These are phyloP conservation scores for Copromyces sp. DNA, from an alignment of 495 filamentous ascomycete genomes.

Conservation along the genomic window DNA sequence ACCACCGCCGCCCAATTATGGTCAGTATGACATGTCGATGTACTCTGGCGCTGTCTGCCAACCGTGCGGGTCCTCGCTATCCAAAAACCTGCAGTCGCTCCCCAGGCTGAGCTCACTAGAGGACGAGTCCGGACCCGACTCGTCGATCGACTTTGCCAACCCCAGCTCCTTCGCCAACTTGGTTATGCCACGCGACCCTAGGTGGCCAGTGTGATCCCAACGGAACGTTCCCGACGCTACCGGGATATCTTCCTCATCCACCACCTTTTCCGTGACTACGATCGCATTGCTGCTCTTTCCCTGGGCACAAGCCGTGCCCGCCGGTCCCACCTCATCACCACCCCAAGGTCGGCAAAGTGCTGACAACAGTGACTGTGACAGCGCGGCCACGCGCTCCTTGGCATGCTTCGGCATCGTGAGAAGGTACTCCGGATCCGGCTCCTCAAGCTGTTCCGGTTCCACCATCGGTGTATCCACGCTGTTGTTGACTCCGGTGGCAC, in stretches of 20 bases:
- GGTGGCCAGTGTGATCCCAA: slow-evolving; percentile 5
- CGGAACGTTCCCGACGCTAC: neutral
- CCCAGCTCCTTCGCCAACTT: slow-evolving; percentile 5
- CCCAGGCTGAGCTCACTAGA: neutral
- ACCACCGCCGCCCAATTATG: neutral
- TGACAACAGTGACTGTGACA: slow-evolving; percentile 7
- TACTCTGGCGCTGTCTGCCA: slow-evolving; percentile 7
- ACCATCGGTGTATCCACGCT: neutral
- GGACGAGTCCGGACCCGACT: neutral
- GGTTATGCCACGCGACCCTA: neutral
- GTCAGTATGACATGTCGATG: neutral
- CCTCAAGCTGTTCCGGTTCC: neutral
- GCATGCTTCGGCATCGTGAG: slow-evolving; percentile 7
- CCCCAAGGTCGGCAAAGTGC: slow-evolving; percentile 18
- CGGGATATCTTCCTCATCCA: neutral
- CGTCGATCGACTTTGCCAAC: neutral
- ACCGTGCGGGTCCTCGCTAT: slow-evolving; percentile 17
- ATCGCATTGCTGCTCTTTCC: neutral
- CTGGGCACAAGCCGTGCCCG: neutral
- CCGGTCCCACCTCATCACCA: neutral
- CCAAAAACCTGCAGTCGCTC: slow-evolving; percentile 10
- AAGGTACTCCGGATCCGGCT: slow-evolving; percentile 6
- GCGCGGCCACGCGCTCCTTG: neutral
- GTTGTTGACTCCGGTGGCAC: neutral
- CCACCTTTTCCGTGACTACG: neutral